These are phyloP conservation scores for Oleoguttula mirabilis DNA, from an alignment of 495 filamentous ascomycete genomes.

Conservation along the genomic window DNA sequence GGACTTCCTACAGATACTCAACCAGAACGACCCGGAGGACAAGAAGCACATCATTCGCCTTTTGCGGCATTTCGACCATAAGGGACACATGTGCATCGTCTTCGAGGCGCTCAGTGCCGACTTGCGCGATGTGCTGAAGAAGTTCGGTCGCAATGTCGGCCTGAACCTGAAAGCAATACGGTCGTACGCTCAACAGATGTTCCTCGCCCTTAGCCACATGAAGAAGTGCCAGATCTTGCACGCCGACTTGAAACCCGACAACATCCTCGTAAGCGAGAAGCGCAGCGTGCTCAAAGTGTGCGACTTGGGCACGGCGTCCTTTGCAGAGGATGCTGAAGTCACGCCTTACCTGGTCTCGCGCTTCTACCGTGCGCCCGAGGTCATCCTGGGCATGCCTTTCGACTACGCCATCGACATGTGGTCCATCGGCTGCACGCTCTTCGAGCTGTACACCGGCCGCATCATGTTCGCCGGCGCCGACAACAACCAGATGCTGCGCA, in stretches of 20 bases:
- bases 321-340: slow-evolving; percentile 78
- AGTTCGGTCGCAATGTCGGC: slow-evolving; percentile 86
- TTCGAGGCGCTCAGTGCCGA: slow-evolving; percentile 94
- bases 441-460: slow-evolving; percentile 93
- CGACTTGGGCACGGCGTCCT: slow-evolving; percentile 86
- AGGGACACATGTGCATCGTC: slow-evolving; percentile 87
- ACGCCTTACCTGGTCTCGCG: slow-evolving; percentile 90
- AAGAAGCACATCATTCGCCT: slow-evolving; percentile 88
- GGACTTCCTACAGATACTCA: slow-evolving; percentile 73
- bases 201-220: slow-evolving; percentile 71
- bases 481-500: slow-evolving; percentile 95
- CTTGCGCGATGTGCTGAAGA: slow-evolving; percentile 88
- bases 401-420: slow-evolving; percentile 94
- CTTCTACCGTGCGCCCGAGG: slow-evolving; percentile 93
- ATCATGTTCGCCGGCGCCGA: slow-evolving; percentile 89
- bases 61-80: slow-evolving; percentile 80
- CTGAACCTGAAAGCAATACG: slow-evolving; percentile 78
- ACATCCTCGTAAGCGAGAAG: slow-evolving; percentile 70
- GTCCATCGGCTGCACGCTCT: slow-evolving; percentile 94
- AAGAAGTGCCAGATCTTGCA: slow-evolving; percentile 88
- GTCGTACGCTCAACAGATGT: slow-evolving; percentile 87
- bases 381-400: slow-evolving; percentile 90
- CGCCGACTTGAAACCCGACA: slow-evolving; percentile 94
- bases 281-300: slow-evolving; percentile 85
- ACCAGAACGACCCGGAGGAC: slow-evolving; percentile 70